Evolutionary conservation across 495 filamentous ascomycete genomes (phyloP), one percentile per base, ranked within the genome.

Genomic region (Penicillium manginii): DNA sequence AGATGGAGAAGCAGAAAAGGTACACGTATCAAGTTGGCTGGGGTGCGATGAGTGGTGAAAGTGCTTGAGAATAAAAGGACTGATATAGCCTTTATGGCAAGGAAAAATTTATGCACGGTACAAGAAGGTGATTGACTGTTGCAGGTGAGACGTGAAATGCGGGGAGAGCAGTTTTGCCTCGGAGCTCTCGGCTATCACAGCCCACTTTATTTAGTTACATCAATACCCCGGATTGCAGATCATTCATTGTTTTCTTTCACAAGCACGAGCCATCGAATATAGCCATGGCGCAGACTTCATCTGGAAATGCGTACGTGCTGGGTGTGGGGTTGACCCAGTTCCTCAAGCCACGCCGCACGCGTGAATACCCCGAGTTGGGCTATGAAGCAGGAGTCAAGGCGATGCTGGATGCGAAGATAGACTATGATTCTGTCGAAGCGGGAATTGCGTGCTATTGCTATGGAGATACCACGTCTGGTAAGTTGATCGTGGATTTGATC

Each of bases 381-480:
- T 66, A 63, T 45, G 63, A 66, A 45, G 63, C 63, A 8, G 60
- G 55, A 10, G 63, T 66, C 62, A 94, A 96, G 68, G 91, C 91
- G 21, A 81, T 96, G 77, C 83, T 91, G 7, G 91, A 96, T 68
- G 91, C 91, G 0, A 84, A 91, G 32, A 87, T 96, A 75, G 89
- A 84, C 67, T 96, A 94, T 77, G 91, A 94, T 71, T 88, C 93
- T 51, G 89, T 96, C 39, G 88, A 93, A 58, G 86, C 88, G 53
- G 91, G 88, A 15, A 80, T 96, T 10, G 91, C 89, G 1, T 96
- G 91, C 76, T 94, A 92, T 73, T 91, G 87, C 80, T 94, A 92
- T 67, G 91, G 90, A 64, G 91, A 94, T 72, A 87, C 82, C 9
- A 92, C 91, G 17, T 50, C 49, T 29, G 57, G 56, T 45, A 90